Base-by-base conservation (phyloP, 2,329 filamentous ascomycete species). In the Pseudogymnoascus sp. region DNA sequence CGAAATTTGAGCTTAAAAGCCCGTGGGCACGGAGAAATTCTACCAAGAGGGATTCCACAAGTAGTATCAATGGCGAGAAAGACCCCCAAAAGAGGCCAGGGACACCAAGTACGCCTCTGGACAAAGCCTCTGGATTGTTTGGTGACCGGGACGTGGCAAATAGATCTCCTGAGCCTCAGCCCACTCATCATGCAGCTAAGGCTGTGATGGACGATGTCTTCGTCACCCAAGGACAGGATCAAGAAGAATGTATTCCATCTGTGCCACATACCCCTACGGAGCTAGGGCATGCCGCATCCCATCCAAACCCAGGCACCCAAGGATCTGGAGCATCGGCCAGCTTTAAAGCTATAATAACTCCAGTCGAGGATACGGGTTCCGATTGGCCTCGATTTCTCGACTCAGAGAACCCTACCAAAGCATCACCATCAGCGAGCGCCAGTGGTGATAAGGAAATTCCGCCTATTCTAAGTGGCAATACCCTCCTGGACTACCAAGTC, bases 341-440 rank as follows among this genome's bases (percentile, higher is more conserved):
- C 9, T 55, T 55, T 21, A 55, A 33, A 33, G 48, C 48, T 33
- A 55, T 55, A 33, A 55, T 55, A 55, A 55, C 48, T 29, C 48
- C 48, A 35, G 48, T 55, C 29, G 48, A 33, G 29, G 48, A 55
- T 4, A 33, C 29, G 13, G 4, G 15, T 33, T 5, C 5, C 15
- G 29, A 33, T 33, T 55, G 48, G 48, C 29, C 48, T 33, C 48
- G 48, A 33, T 33, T 55, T 55, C 21, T 27, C 18, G 48, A 55
- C n/a, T 13, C 48, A 55, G 48, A 33, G 10, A 55, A 55, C n/a
- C 21, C 27, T 4, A 55, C 3, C 15, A 55, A 35, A 10, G 29
- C 18, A 18, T 55, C 48, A 13, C 48, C 48, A 33, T 29, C 29
- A 12, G 13, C 15, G 13, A 33, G 27, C n/a, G n/a, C 9, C 29